Evolutionary conservation across 495 filamentous ascomycete species (phyloP).

Genomic region (Tuber umbilicatum): DNA sequence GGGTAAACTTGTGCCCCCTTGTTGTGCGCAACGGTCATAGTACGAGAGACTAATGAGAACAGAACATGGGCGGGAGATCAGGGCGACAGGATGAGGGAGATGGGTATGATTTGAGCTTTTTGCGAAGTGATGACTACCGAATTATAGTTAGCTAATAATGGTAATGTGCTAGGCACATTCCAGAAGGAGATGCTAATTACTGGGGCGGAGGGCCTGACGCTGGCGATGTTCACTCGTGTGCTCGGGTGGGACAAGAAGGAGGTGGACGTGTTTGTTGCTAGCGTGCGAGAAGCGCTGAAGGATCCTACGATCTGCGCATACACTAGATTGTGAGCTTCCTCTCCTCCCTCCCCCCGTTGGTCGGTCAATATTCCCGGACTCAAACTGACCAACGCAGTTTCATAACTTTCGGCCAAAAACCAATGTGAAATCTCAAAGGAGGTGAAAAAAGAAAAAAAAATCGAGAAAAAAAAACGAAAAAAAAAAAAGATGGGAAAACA

Average conservation of each 20-base stretch:
- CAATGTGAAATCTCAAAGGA: neutral
- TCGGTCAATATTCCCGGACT: neutral
- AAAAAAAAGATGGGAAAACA: neutral
- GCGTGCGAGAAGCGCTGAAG: constrained; percentile 36
- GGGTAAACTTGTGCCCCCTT: constrained; percentile 14
- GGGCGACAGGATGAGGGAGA: constrained; percentile 33
- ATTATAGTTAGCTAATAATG: neutral
- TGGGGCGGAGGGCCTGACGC: constrained; percentile 44
- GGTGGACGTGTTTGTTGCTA: constrained; percentile 41
- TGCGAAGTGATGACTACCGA: no score
- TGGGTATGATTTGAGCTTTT: constrained; percentile 23
- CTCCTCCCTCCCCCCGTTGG: neutral
- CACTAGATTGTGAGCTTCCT: constrained; percentile 22
- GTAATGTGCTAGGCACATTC: constrained; percentile 19
- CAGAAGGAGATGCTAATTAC: constrained; percentile 28
- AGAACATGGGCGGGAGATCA: constrained; percentile 31
- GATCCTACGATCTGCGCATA: constrained; percentile 25
- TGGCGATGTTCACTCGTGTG: constrained; percentile 45
- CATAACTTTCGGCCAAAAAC: constrained; percentile 26
- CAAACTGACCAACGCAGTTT: constrained; percentile 7
- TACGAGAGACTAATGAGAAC: neutral
- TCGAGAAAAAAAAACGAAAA: neutral
- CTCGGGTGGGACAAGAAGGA: constrained; percentile 40
- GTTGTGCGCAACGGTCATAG: neutral
- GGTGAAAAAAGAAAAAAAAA: neutral